Conservation (phyloP, 1,284 basidiomycete species). For the Exobasidium rhododendri region DNA sequence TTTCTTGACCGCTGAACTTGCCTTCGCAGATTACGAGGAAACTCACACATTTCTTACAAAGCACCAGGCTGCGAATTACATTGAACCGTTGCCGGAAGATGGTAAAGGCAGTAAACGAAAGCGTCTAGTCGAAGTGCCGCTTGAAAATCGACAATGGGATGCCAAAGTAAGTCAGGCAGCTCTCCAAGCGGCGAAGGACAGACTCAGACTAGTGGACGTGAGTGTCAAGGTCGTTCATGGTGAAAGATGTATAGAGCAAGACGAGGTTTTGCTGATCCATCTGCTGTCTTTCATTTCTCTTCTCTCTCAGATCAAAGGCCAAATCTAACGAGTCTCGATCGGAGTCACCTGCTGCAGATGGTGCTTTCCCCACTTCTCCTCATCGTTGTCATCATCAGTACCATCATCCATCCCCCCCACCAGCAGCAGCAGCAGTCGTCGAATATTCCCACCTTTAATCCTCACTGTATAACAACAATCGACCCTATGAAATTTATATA, state of each 20-base stretch:
- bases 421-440: no score
- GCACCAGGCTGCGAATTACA: slow-evolving; percentile 70
- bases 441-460: no score
- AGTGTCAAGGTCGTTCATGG: not conserved
- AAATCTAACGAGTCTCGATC: no score
- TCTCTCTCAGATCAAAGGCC: slow-evolving; percentile 33
- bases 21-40: slow-evolving; percentile 69
- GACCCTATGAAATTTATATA: no score
- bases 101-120: slow-evolving; percentile 21
- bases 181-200: not conserved
- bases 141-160: slow-evolving; percentile 57
- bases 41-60: slow-evolving; percentile 69
- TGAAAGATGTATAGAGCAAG: no score
- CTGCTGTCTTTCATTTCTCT: no score
- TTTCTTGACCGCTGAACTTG: slow-evolving; percentile 77
- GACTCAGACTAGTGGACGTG: not conserved
- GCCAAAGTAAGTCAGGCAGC: slow-evolving; percentile 2
- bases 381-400: no score
- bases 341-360: no score
- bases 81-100: slow-evolving; percentile 46
- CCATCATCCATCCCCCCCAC: no score
- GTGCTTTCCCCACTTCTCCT: no score
- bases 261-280: no score
- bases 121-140: slow-evolving; percentile 28
- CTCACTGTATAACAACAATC: no score